These are phyloP conservation scores for Acer saccharum DNA, from an alignment of 345 rosid genomes.

Conservation along the genomic window DNA sequence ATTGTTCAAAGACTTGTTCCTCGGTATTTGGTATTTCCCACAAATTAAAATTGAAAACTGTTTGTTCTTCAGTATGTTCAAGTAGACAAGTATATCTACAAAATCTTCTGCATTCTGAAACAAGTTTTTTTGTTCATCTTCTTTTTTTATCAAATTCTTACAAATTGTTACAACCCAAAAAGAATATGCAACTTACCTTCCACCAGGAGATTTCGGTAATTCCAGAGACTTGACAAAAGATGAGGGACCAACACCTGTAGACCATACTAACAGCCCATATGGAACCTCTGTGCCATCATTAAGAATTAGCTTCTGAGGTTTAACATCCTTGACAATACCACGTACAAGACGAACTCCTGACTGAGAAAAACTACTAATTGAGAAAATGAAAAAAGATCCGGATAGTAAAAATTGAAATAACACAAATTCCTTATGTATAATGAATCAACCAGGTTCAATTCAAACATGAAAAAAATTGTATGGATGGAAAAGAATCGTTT, in stretches of 20 bases:
- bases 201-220: conserved; percentile 88
- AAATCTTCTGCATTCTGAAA: not conserved
- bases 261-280: conserved; percentile 90
- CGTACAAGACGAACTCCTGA: conserved; percentile 88
- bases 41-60: not conserved
- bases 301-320: conserved; percentile 73
- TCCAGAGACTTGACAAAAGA: conserved; percentile 64
- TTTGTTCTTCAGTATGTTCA: not conserved
- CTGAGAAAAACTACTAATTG: conserved; percentile 43
- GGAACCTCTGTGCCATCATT: conserved; percentile 87
- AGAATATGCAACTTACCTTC: conserved; percentile 53
- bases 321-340: conserved; percentile 87
- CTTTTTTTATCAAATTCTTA: not conserved
- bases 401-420: not conserved
- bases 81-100: not conserved
- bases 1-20: too few relatives aligned
- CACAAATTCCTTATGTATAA: conserved; percentile 1
- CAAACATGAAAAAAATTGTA: not conserved
- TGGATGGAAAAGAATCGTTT: not conserved
- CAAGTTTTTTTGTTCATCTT: not conserved
- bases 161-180: not conserved
- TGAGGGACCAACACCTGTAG: conserved; percentile 95
- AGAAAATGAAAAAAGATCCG: not conserved
- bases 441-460: not conserved
- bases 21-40: not conserved